Evolutionary conservation across 2,329 filamentous ascomycete species (phyloP).

Genomic region (Septoria linicola): DNA sequence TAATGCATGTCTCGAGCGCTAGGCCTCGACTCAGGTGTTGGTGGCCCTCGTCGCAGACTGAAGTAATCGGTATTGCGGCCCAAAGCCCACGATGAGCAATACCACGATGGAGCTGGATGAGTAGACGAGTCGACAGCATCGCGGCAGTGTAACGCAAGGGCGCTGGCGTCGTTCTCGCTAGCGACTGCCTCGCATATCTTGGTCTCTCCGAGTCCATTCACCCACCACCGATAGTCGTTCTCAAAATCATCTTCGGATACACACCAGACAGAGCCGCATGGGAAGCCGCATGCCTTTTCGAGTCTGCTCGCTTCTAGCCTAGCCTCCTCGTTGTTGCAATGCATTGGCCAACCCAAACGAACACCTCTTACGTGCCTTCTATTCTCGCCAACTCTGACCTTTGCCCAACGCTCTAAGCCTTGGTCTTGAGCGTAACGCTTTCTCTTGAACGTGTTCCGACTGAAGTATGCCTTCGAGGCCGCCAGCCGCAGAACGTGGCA

Average conservation of each 20-base stretch:
- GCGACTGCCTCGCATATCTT: constrained; percentile 7
- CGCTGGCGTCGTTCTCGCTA: background rate
- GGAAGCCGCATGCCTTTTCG: constrained; percentile 12
- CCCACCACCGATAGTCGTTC: constrained; percentile 19
- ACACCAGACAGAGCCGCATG: constrained; percentile 18
- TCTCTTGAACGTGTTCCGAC: constrained; percentile 20
- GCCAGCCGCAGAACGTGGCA: constrained; percentile 17
- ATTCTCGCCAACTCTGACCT: constrained; percentile 15
- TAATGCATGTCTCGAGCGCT: constrained; percentile 1
- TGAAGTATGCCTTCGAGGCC: constrained; percentile 15
- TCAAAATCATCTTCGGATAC: constrained; percentile 17
- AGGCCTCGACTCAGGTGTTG: constrained; percentile 16
- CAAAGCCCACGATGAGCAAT: constrained; percentile 15
- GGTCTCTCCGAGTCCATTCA: constrained; percentile 18
- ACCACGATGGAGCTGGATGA: constrained; percentile 14
- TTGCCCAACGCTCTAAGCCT: constrained; percentile 16
- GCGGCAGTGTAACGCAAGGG: background rate
- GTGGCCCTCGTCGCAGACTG: constrained; percentile 8
- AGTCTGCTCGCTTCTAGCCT: constrained; percentile 14
- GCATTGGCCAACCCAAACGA: constrained; percentile 13
- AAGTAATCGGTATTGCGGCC: constrained; percentile 15
- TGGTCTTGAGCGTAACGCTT: constrained; percentile 16
- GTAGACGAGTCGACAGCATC: background rate
- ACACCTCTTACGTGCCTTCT: constrained; percentile 13
- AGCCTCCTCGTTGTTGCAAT: constrained; percentile 19